These are phyloP conservation scores for Articulospora tetracladia DNA, from an alignment of 495 filamentous ascomycete species.

Conservation along the genomic window DNA sequence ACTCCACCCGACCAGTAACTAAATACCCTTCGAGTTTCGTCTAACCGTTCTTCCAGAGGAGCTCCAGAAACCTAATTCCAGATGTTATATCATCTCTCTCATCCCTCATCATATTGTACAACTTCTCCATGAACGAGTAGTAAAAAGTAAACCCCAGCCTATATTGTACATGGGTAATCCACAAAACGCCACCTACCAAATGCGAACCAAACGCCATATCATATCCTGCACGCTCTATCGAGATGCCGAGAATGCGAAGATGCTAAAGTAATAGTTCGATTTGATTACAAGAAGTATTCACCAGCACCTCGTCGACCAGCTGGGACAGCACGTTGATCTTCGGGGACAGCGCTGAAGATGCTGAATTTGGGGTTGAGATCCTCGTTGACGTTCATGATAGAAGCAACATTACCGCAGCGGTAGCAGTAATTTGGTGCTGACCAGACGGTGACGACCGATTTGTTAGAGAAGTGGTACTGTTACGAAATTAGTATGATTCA, in stretches of 20 bases:
- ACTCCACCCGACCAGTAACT: not conserved
- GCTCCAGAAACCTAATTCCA: not conserved
- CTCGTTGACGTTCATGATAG: conserved; percentile 89
- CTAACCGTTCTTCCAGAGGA: not conserved
- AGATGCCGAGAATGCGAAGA: not conserved
- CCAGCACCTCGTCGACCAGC: conserved; percentile 73
- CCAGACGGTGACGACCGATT: conserved; percentile 99
- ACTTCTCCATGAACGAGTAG: not conserved
- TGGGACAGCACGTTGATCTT: conserved; percentile 85
- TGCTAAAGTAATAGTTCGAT: not conserved
- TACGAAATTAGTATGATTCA: conserved; percentile 15
- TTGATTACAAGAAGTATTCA: conserved; percentile 87
- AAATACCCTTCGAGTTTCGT: not conserved
- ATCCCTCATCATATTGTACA: not conserved
- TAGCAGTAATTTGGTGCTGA: conserved; percentile 99
- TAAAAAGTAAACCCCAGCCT: not conserved
- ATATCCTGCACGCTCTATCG: not conserved
- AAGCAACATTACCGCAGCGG: conserved; percentile 94
- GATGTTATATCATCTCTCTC: not conserved
- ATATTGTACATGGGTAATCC: not conserved
- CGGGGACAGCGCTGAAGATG: conserved; percentile 92
- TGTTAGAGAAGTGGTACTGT: conserved; percentile 88
- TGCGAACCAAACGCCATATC: not conserved
- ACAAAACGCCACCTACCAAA: not conserved
- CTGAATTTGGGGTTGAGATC: conserved; percentile 85